phyloP scores from a whole-genome alignment of 805 yeast species.

The Suhomyces prunicola region DNA sequence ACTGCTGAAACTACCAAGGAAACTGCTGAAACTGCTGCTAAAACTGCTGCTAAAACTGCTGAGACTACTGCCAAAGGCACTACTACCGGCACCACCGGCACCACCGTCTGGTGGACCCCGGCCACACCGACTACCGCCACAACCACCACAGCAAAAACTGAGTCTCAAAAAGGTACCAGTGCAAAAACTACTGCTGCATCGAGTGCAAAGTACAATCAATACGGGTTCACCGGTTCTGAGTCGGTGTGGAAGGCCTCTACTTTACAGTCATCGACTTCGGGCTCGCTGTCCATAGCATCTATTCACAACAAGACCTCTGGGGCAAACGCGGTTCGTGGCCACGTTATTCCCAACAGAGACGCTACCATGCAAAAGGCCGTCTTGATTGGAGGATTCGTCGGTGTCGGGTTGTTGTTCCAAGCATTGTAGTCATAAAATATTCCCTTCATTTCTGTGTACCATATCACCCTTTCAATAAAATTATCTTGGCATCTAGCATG shows the following conservation, averaged over 20 bases:
- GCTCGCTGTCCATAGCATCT: constrained; percentile 12
- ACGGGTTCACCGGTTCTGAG: constrained; percentile 43
- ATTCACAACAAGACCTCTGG: constrained; percentile 15
- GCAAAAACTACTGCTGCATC: constrained; percentile 9
- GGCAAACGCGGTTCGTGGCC: constrained; percentile 13
- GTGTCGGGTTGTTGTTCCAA: constrained; percentile 13
- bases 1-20: background rate
- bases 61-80: constrained; percentile 4
- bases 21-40: constrained; percentile 3
- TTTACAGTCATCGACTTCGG: constrained; percentile 1
- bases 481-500: background rate
- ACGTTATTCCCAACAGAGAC: constrained; percentile 11
- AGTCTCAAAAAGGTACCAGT: constrained; percentile 9
- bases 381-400: constrained; percentile 15
- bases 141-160: constrained; percentile 4
- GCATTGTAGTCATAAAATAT: constrained; percentile 1
- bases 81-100: constrained; percentile 7
- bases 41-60: background rate
- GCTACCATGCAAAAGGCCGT: constrained; percentile 14
- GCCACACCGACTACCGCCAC: constrained; percentile 7
- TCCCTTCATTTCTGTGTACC: constrained; percentile 2
- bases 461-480: background rate
- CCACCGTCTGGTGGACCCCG: constrained; percentile 5
- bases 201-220: constrained; percentile 32
- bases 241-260: constrained; percentile 26